Evolutionary conservation across 75 land plant species (phyloP).

Genomic region (Cupressus sempervirens): DNA sequence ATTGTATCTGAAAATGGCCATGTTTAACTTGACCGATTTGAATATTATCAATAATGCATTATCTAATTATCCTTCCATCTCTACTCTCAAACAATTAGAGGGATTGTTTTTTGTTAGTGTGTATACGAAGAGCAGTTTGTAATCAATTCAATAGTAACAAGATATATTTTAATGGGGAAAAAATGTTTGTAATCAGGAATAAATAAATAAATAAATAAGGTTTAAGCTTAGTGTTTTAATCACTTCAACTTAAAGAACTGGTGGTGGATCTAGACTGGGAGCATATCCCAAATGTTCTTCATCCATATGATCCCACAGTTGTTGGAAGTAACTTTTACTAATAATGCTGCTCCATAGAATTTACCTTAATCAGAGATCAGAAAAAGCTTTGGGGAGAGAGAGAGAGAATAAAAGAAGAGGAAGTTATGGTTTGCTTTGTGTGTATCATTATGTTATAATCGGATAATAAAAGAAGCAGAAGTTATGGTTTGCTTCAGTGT

Average conservation of each 20-base stretch:
- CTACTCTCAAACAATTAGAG: background rate
- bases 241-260: background rate
- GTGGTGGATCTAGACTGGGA: background rate
- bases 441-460: too few species aligned
- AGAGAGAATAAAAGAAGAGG: too few species aligned
- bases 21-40: background rate
- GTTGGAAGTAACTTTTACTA: background rate
- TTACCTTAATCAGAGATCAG: too few species aligned
- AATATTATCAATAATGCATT: background rate
- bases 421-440: too few species aligned
- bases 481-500: too few species aligned
- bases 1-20: too few species aligned
- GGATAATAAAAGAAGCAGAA: too few species aligned
- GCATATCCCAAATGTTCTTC: background rate
- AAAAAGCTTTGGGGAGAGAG: too few species aligned
- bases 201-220: background rate
- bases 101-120: background rate
- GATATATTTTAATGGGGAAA: background rate
- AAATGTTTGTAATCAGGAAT: background rate
- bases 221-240: background rate
- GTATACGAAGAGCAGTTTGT: background rate
- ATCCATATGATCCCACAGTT: background rate
- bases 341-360: background rate
- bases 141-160: background rate
- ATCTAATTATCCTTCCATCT: background rate